Evolutionary conservation across 495 filamentous ascomycete species (phyloP).

Genomic region (Venustampulla echinocandica): DNA sequence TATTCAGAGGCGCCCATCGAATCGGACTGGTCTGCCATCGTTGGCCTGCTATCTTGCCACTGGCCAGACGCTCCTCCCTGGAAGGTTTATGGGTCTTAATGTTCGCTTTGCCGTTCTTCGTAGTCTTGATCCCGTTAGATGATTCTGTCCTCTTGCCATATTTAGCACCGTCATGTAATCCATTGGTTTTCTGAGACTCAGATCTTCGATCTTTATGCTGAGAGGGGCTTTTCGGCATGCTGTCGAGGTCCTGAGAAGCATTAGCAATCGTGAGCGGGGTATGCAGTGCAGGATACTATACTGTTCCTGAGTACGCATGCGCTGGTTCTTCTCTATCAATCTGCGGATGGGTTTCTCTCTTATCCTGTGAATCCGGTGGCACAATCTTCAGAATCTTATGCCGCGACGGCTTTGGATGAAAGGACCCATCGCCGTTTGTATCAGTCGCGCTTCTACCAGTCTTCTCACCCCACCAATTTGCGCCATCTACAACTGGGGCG

Average conservation of each 20-base stretch:
- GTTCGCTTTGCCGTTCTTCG: neutral
- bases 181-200: conserved; percentile 13
- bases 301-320: conserved; percentile 15
- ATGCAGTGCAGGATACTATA: neutral
- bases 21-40: conserved; percentile 32
- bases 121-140: neutral
- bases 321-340: conserved; percentile 14
- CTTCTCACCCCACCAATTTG: conserved; percentile 1
- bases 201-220: conserved; percentile 18
- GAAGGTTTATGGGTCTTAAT: conserved; percentile 1
- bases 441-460: neutral
- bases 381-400: conserved; percentile 18
- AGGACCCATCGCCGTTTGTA: neutral
- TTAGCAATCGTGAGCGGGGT: neutral
- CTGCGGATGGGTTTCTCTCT: conserved; percentile 2
- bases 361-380: conserved; percentile 1
- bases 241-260: neutral
- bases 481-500: conserved; percentile 1
- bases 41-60: conserved; percentile 21
- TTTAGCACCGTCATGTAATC: conserved; percentile 10
- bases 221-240: neutral
- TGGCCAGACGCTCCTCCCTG: conserved; percentile 8
- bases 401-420: neutral
- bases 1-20: conserved; percentile 78
- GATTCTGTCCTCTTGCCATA: conserved; percentile 4